Base-by-base conservation (phyloP, 1,139 yeast species). In the Pichia kudriavzevii region DNA sequence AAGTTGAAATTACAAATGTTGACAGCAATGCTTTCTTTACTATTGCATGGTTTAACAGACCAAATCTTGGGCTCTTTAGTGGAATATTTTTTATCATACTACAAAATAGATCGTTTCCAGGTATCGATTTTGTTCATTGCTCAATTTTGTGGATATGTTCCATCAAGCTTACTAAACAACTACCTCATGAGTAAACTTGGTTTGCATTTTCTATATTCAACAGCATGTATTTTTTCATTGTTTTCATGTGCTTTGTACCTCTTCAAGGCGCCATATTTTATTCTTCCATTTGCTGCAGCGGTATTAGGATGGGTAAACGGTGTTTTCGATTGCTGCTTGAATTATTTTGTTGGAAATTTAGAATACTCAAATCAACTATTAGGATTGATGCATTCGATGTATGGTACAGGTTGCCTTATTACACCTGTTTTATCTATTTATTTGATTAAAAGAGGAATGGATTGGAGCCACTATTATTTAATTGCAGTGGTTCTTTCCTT, bases 361-460 rank as follows among this genome's bases (percentile, higher is more conserved):
- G 63, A 54, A 6, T 73, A 73, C 43, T 68, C 76, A 28, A 78
- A 79, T 53, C 81, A 76, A 49, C 53, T 77, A 18, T 59, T 79
- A 58, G 88, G 88, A 2, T 54, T 75, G 0, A 52, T 79, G 44
- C 91, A 79, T 58, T 81, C 84, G 0, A 66, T 69, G 43, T 79
- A 76, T 50, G 88, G 88, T 0, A 53, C 76, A 6, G 85, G 87
- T 1, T 74, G 83, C 32, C 70, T 79, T 63, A 59, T 75, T 0
- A 67, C 83, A 2, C 87, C 91, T 0, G 69, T 53, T 4, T 32
- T 54, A 11, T 45, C 48, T 5, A 50, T 55, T 9, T 39, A 28
- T 13, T 37, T 57, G 31, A 44, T 54, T 20, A 43, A 49, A 16
- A 30, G 22, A 13, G 56, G 41, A 40, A 59, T 49, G 67, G 28